phyloP scores from a whole-genome alignment of 805 yeast species.

The Candida suzukii region DNA sequence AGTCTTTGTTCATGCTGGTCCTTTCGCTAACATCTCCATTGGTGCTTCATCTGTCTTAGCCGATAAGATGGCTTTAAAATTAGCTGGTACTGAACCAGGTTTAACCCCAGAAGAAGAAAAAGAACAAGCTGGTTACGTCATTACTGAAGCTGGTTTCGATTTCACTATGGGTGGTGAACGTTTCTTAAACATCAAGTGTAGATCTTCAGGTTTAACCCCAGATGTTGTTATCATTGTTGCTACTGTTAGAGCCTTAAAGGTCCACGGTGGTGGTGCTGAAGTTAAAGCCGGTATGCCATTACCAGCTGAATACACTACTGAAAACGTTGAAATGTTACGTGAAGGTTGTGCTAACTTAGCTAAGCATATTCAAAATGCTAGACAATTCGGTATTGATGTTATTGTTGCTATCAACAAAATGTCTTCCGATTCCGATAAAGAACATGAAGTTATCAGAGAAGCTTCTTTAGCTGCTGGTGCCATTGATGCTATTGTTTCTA shows the following conservation, averaged over 20 bases:
- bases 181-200: conserved; percentile 90
- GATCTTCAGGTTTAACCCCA: conserved; percentile 82
- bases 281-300: conserved; percentile 89
- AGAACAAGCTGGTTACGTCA: conserved; percentile 69
- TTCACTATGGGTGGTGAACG: conserved; percentile 99
- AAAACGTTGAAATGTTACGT: conserved; percentile 70
- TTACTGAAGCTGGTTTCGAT: conserved; percentile 98
- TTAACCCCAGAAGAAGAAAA: conserved; percentile 26
- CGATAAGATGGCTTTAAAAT: conserved; percentile 85
- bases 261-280: conserved; percentile 96
- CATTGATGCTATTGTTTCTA: conserved; percentile 78
- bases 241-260: conserved; percentile 92
- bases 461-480: conserved; percentile 93
- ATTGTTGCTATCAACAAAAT: conserved; percentile 91
- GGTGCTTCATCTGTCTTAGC: conserved; percentile 96
- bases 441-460: conserved; percentile 70
- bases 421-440: conserved; percentile 74
- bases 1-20: conserved; percentile 96
- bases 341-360: conserved; percentile 83
- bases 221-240: conserved; percentile 93
- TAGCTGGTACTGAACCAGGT: conserved; percentile 60
- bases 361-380: conserved; percentile 84
- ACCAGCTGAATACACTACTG: conserved; percentile 74
- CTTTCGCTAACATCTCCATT: conserved; percentile 94
- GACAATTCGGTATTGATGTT: conserved; percentile 81